Base-by-base conservation (phyloP, 2,329 filamentous ascomycete genomes). In the Stemphylium beticola region DNA sequence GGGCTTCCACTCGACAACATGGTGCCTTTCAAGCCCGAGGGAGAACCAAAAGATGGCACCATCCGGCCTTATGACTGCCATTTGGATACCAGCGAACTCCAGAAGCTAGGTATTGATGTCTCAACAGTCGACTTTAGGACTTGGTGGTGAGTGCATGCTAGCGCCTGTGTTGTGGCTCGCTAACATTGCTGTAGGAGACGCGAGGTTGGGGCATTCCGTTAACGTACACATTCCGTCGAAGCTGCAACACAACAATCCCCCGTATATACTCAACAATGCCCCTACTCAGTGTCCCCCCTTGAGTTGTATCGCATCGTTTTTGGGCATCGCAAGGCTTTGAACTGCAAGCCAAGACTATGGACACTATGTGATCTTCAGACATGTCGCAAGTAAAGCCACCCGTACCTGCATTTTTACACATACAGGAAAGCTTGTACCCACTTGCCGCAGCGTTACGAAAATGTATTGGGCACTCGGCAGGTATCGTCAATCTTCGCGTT, bases 1-100 rank as follows among this genome's bases (percentile, higher is more conserved):
- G 91, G 88, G 0, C 72, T 96, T 50, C 83, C 89, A 10, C 80
- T 88, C 17, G 84, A 86, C 41, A 83, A 84, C 7, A 87, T 96
- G 74, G 81, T 85, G 66, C 79, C 71, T 3, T 70, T 56, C 33
- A 71, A 61, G 43, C 74, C 88, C 9, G 88, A 91, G 66, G 83
- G 86, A 20, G 89, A 89, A 33, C 88, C 91, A 5, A 87, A 85
- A 57, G 85, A 88, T 39, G 81, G 82, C 18, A 90, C 92, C 0
- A 85, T 92, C 76, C 83, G 92, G 60, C 92, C 93, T 11, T 96
- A 91, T 71, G 92, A 96, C 76, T 93, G 90, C 65, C 92, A 96
- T 75, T 79, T 97, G 40, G 92, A 90, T 66, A 96, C 90, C 8
- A 85, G 84, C 74, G 85, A 81, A 34, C 77, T 96, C 60, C 85